Percentiles rank a stretch among this genome's conserved stretches.
Conservation (phyloP, 345 rosid genomes). For the Ricinus communis region DNA sequence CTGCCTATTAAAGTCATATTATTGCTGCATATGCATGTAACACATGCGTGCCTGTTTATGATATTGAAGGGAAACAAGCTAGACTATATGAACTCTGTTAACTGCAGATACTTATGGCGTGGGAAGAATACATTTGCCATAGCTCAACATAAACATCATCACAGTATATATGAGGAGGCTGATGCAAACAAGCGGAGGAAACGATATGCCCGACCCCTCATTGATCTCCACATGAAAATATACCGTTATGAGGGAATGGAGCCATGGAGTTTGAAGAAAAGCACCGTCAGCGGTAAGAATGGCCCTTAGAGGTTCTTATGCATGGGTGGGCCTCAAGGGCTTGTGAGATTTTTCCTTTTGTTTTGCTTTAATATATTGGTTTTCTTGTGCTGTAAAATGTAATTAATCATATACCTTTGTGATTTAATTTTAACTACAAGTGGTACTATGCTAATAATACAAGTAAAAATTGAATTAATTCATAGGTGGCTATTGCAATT, state of each 20-base stretch:
- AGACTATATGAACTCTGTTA: slow-evolving; percentile 5
- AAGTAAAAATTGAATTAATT: not conserved
- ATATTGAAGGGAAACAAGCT: slow-evolving; percentile 2
- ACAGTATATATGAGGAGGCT: slow-evolving; percentile 86
- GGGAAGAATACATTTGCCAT: slow-evolving; percentile 88
- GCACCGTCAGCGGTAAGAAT: slow-evolving; percentile 67
- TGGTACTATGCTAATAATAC: not conserved
- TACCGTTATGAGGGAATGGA: slow-evolving; percentile 83
- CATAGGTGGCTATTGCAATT: not conserved
- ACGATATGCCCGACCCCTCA: slow-evolving; percentile 88
- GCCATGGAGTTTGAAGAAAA: slow-evolving; percentile 82
- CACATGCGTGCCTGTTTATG: not conserved
- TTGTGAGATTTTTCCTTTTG: not conserved
- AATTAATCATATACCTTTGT: not conserved
- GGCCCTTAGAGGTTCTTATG: not conserved
- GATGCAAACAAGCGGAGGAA: slow-evolving; percentile 95
- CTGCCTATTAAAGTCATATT: not conserved
- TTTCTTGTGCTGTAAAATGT: too few relatives aligned
- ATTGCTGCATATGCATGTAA: not conserved
- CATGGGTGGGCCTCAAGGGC: not conserved
- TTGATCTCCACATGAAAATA: slow-evolving; percentile 97
- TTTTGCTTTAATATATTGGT: not conserved
- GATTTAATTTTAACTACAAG: not conserved
- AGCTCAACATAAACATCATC: slow-evolving; percentile 93
- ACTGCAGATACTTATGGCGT: slow-evolving; percentile 83